A percentile compares a stretch with the other conserved stretches of the same genome.
phyloP scores from a whole-genome alignment of 2,329 filamentous ascomycete genomes.

The Alternaria ethzedia region DNA sequence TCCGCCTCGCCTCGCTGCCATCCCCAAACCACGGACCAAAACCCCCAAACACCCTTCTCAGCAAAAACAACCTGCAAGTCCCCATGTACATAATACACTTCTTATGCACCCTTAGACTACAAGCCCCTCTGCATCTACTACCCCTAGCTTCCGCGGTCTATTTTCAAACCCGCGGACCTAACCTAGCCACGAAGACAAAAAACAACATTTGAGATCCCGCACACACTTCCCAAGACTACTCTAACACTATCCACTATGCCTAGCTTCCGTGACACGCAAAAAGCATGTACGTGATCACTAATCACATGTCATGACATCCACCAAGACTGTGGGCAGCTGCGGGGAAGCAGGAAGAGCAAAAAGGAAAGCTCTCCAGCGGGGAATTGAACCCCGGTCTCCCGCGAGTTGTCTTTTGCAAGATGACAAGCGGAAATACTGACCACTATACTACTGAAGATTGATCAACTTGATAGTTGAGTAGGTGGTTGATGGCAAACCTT shows the following conservation, averaged over 20 bases:
- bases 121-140: background rate
- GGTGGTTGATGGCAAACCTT: background rate
- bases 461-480: background rate
- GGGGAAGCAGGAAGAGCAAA: background rate
- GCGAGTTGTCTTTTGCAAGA: background rate
- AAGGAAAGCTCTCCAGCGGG: background rate
- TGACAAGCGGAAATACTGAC: slow-evolving; percentile 4
- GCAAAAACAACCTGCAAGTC: too few relatives aligned
- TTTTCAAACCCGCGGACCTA: background rate
- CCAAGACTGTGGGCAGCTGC: background rate
- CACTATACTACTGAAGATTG: slow-evolving; percentile 4
- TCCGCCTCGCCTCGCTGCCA: background rate
- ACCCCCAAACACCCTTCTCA: background rate
- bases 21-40: background rate
- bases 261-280: background rate
- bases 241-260: background rate
- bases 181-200: background rate
- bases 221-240: background rate
- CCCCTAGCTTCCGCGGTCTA: background rate
- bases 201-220: background rate
- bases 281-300: background rate
- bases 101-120: background rate
- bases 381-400: slow-evolving; percentile 2
- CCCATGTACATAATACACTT: too few relatives aligned
- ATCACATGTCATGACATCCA: background rate